Conservation (phyloP, 208 protist genomes). For the Trypanosoma avium region DNA sequence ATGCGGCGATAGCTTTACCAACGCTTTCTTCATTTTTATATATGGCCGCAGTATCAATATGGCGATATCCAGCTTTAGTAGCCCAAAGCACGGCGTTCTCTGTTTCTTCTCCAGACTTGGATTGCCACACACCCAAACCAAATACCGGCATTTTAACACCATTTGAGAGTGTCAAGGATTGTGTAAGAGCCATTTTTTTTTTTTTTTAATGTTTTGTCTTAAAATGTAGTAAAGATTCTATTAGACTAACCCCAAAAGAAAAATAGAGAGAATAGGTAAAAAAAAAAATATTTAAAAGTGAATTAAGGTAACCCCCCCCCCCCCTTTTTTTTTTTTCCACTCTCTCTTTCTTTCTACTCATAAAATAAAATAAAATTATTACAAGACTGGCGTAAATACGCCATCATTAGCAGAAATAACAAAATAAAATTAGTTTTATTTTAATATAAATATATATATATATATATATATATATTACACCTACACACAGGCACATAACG, state of each 20-base stretch:
- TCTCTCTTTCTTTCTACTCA: too few relatives aligned
- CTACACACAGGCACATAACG: too few relatives aligned
- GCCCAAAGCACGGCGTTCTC: constrained; percentile 52
- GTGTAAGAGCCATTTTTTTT: constrained; percentile 23
- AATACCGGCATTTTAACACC: constrained; percentile 82
- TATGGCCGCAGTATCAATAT: constrained; percentile 83
- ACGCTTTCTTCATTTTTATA: constrained; percentile 91
- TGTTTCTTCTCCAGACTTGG: constrained; percentile 37
- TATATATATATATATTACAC: too few relatives aligned
- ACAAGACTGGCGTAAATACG: too few relatives aligned
- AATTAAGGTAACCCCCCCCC: too few relatives aligned
- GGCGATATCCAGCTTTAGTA: constrained; percentile 73
- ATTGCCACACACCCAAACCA: constrained; percentile 83
- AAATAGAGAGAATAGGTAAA: constrained; percentile 9
- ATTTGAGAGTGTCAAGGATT: constrained; percentile 46
- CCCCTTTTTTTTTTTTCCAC: too few relatives aligned
- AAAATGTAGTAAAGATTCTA: too few relatives aligned
- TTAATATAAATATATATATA: too few relatives aligned
- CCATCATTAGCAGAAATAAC: too few relatives aligned
- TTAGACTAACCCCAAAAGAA: constrained; percentile 23
- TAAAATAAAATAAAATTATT: too few relatives aligned
- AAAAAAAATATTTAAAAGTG: too few relatives aligned
- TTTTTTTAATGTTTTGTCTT: neutral
- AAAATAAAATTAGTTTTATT: too few relatives aligned
- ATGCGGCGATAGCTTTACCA: constrained; percentile 56